Percentiles rank a stretch among this genome's conserved stretches.
Conservation (phyloP, 1,284 basidiomycete species). For the Mycena citricolor region DNA sequence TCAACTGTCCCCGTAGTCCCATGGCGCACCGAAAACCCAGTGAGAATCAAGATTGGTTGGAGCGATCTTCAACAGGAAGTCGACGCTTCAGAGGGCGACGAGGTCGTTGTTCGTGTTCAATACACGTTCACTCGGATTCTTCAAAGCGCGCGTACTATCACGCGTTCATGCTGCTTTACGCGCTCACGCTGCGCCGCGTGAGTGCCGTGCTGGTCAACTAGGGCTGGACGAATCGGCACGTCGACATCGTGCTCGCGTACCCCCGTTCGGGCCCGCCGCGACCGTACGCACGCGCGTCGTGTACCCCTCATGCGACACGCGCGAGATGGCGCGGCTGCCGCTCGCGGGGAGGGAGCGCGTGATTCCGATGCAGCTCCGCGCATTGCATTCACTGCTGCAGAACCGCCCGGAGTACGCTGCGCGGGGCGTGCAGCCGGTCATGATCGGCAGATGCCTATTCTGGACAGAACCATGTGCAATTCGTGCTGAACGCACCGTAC, state of each 20-base stretch:
- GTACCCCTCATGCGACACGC: constrained; percentile 92
- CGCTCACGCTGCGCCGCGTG: constrained; percentile 71
- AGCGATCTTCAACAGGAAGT: no score
- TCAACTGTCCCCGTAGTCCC: no score
- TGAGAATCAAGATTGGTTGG: no score
- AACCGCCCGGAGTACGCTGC: constrained; percentile 56
- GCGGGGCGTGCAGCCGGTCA: constrained; percentile 52
- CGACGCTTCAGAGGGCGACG: no score
- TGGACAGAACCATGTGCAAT: constrained; percentile 65
- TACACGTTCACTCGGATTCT: no score
- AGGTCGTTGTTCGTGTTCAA: no score
- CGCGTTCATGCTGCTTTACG: constrained; percentile 83
- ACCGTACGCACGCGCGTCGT: constrained; percentile 52
- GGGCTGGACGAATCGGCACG: constrained; percentile 89
- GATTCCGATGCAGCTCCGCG: constrained; percentile 73
- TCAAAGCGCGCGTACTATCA: constrained; percentile 75
- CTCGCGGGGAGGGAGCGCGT: constrained; percentile 64
- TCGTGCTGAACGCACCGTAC: constrained; percentile 86
- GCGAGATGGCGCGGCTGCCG: constrained; percentile 63
- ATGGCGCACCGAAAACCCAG: no score
- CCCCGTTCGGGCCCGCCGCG: constrained; percentile 27
- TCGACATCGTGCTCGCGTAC: constrained; percentile 63
- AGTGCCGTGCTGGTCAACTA: constrained; percentile 92
- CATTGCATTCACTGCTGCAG: constrained; percentile 65
- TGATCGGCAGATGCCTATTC: constrained; percentile 77